phyloP scores from a whole-genome alignment of 768 basidiomycete species.

The Leccinum variicolor region DNA sequence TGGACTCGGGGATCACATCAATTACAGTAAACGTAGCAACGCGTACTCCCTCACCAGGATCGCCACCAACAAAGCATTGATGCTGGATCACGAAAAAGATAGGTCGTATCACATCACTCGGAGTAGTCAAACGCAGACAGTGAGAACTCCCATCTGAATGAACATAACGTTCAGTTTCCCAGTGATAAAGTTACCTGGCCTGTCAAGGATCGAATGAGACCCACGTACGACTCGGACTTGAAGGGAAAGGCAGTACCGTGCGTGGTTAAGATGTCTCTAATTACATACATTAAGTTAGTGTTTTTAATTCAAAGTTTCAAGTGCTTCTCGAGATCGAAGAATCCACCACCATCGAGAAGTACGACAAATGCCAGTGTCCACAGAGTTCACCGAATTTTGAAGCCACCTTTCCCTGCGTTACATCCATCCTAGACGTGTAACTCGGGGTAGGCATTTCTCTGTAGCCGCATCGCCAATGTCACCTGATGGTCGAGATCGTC shows the following conservation, averaged over 20 bases:
- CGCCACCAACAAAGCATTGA: conserved; percentile 9
- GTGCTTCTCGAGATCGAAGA: neutral
- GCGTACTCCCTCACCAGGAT: conserved; percentile 5
- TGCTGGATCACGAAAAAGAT: neutral
- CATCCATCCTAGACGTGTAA: neutral
- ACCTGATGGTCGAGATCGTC: neutral
- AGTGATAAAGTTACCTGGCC: too few species aligned
- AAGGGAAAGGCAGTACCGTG: too few species aligned
- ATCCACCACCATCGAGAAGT: too few species aligned
- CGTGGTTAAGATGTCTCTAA: too few species aligned
- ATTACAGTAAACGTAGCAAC: too few species aligned
- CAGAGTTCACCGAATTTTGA: neutral
- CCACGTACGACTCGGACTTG: too few species aligned
- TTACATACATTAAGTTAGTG: too few species aligned
- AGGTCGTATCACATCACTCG: too few species aligned
- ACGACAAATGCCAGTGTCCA: neutral
- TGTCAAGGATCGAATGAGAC: too few species aligned
- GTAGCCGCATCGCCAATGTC: neutral
- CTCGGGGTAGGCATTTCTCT: neutral
- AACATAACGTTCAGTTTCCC: conserved; percentile 6
- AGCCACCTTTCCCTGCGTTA: neutral
- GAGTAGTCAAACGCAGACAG: neutral
- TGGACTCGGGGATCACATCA: neutral
- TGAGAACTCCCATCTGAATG: conserved; percentile 16
- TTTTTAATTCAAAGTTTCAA: neutral